A percentile compares a stretch with the other conserved stretches of the same genome.
Evolutionary conservation across 164 flowering plant species (phyloP).

Genomic region (Magnolia kwangsiensis): DNA sequence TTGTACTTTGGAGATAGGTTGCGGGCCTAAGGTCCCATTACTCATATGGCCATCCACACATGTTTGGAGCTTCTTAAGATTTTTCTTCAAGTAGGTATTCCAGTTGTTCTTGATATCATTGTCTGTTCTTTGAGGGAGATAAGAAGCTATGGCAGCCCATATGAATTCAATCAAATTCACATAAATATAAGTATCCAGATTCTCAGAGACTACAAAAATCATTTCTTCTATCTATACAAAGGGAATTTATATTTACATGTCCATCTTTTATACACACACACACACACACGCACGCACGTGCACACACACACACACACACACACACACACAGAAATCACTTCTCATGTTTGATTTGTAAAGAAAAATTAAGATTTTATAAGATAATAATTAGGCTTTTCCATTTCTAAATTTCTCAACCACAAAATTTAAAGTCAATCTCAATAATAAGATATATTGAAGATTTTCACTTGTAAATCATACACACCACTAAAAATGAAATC

Average conservation of each 20-base stretch:
- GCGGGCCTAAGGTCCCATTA: slow-evolving; percentile 31
- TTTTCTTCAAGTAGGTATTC: slow-evolving; percentile 87
- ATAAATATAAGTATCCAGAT: not conserved
- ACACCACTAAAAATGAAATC: no score
- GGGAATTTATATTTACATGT: no score
- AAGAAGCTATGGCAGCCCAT: slow-evolving; percentile 97
- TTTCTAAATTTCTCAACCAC: no score
- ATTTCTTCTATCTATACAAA: not conserved
- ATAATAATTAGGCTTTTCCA: no score
- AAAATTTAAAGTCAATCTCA: no score
- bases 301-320: no score
- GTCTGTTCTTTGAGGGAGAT: slow-evolving; percentile 84
- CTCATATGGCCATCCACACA: slow-evolving; percentile 27
- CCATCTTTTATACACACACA: no score
- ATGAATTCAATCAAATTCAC: slow-evolving; percentile 31
- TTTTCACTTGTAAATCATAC: no score
- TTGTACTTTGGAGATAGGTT: slow-evolving; percentile 54
- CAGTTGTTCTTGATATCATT: slow-evolving; percentile 85
- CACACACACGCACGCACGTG: no score
- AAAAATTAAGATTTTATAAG: no score
- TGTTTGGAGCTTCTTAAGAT: slow-evolving; percentile 50
- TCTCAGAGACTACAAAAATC: not conserved
- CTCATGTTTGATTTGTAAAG: no score
- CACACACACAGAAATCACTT: not conserved
- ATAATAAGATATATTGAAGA: no score